These are phyloP conservation scores for Umbellularia californica DNA, from an alignment of 164 flowering plant species.

Conservation along the genomic window DNA sequence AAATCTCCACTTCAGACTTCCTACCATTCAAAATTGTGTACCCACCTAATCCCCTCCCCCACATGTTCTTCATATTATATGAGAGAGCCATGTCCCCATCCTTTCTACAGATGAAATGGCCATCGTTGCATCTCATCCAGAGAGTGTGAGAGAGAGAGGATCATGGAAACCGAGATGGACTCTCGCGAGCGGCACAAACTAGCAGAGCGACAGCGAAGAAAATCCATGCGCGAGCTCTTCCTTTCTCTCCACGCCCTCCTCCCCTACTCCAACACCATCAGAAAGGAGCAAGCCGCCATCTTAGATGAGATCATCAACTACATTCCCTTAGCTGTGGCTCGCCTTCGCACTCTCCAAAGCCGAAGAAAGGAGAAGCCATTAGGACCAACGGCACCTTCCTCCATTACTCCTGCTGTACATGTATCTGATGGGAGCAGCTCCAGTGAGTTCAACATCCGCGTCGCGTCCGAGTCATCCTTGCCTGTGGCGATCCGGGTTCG, in stretches of 20 bases:
- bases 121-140: too few species aligned
- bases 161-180: background rate
- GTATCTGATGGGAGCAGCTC: background rate
- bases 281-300: conserved; percentile 30
- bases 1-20: too few species aligned
- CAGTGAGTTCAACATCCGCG: conserved; percentile 17
- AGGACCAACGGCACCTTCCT: background rate
- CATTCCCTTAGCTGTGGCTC: conserved; percentile 29
- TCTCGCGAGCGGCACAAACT: conserved; percentile 28
- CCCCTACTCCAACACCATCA: conserved; percentile 27
- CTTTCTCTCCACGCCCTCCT: conserved; percentile 27
- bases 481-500: conserved; percentile 21
- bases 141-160: too few species aligned
- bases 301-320: conserved; percentile 36
- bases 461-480: conserved; percentile 14
- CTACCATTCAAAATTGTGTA: too few species aligned
- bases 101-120: too few species aligned
- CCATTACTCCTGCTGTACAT: background rate
- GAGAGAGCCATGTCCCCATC: too few species aligned
- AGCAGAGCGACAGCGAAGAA: conserved; percentile 26
- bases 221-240: conserved; percentile 32
- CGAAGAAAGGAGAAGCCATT: background rate
- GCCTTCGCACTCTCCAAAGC: conserved; percentile 24
- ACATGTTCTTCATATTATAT: too few species aligned
- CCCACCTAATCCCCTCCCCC: too few species aligned